Evolutionary conservation across 2,329 filamentous ascomycete species (phyloP).

Genomic region (Dothideomycetes sp.): DNA sequence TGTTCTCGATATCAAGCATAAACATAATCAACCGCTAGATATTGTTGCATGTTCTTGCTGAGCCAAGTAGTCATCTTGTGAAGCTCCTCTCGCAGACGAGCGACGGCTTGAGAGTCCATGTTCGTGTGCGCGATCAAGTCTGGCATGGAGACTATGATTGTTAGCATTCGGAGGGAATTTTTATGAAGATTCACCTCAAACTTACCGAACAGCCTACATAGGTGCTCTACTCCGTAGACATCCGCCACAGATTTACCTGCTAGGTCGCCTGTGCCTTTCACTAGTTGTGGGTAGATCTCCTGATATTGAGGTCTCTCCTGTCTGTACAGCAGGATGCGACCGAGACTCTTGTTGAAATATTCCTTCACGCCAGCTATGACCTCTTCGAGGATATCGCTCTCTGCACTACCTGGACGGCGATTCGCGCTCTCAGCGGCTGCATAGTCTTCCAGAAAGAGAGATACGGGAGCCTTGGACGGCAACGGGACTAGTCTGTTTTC

Average conservation of each 20-base stretch:
- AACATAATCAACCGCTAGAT: constrained; percentile 71
- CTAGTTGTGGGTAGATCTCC: constrained; percentile 60
- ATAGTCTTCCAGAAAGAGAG: constrained; percentile 72
- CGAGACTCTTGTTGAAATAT: constrained; percentile 87
- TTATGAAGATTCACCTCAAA: neutral
- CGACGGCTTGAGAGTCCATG: constrained; percentile 88
- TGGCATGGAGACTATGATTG: constrained; percentile 51
- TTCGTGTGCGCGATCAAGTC: constrained; percentile 95
- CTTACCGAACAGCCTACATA: constrained; percentile 79
- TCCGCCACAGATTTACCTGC: constrained; percentile 64
- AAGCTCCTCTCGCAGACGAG: constrained; percentile 79
- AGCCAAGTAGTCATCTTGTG: constrained; percentile 80
- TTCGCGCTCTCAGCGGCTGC: constrained; percentile 59
- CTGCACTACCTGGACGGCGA: constrained; percentile 54
- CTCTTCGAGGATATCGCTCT: constrained; percentile 80
- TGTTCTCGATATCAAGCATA: constrained; percentile 36
- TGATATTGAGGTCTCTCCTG: constrained; percentile 87
- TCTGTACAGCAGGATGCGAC: constrained; percentile 82
- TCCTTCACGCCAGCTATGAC: constrained; percentile 75
- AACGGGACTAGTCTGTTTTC: constrained; percentile 81
- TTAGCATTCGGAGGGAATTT: neutral
- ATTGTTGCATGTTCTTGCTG: constrained; percentile 60
- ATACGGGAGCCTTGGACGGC: constrained; percentile 65
- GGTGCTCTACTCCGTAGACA: constrained; percentile 86
- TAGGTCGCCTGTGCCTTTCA: constrained; percentile 47